Conservation (phyloP, 129 eudicot species). For the Sambucus nigra region DNA sequence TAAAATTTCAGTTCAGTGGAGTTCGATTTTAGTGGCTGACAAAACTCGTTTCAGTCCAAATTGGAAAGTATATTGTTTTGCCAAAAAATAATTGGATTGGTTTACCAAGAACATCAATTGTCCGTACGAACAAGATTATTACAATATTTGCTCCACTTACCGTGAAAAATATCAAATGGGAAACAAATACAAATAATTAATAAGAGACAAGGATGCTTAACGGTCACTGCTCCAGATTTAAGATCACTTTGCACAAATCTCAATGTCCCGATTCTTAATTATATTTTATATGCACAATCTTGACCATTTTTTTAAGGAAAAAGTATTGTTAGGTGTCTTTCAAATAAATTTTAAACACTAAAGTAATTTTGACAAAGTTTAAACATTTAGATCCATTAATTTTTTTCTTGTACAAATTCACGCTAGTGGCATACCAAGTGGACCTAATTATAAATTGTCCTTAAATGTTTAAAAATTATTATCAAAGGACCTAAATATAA, state of each 20-base stretch:
- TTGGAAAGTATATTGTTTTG: background rate
- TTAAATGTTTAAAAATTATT: no score
- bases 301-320: background rate
- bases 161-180: background rate
- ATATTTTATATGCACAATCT: background rate
- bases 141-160: background rate
- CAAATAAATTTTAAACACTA: no score
- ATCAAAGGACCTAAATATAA: no score
- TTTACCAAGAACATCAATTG: conserved; percentile 7
- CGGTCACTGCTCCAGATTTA: background rate
- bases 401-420: no score
- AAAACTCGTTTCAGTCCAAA: background rate
- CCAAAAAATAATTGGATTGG: background rate
- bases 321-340: no score
- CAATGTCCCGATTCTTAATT: background rate
- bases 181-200: no score
- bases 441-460: no score
- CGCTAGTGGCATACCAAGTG: no score
- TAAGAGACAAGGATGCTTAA: background rate
- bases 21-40: no score
- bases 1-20: no score
- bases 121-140: background rate
- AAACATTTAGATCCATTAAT: no score
- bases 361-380: no score
- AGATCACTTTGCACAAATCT: background rate